Conservation (phyloP, 1,139 yeast species). For the Hansenula sp. region DNA sequence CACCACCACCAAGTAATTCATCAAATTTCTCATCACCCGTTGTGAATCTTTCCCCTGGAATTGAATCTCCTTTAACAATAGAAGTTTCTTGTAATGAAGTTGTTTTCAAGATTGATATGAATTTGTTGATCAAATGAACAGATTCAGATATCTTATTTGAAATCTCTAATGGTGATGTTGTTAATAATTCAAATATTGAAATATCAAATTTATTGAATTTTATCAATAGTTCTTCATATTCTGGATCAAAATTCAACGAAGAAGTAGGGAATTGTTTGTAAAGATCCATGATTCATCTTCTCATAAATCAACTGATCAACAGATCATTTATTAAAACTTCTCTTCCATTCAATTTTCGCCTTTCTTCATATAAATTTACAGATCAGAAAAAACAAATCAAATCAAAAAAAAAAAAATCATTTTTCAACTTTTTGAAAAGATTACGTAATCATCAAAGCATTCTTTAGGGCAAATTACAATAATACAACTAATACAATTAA, state of each 20-base stretch:
- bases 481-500: no score
- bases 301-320: no score
- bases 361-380: no score
- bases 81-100: constrained; percentile 18
- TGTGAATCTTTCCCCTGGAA: constrained; percentile 29
- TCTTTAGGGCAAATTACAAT: no score
- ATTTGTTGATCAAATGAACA: constrained; percentile 20
- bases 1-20: constrained; percentile 59
- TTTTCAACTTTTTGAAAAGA: no score
- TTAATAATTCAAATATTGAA: constrained; percentile 38
- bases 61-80: not conserved
- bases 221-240: constrained; percentile 25
- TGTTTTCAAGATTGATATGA: constrained; percentile 36
- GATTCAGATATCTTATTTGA: constrained; percentile 45
- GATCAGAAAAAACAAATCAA: no score
- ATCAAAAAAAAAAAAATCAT: no score
- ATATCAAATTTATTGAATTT: constrained; percentile 26
- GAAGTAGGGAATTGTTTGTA: constrained; percentile 34
- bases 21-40: constrained; percentile 66
- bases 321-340: no score
- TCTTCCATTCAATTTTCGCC: no score
- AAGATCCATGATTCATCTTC: constrained; percentile 28
- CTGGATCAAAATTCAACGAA: constrained; percentile 25
- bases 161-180: constrained; percentile 34
- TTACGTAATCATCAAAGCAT: no score